Base-by-base conservation (phyloP, 805 yeast genomes). In the Sugiyamaella americana region DNA sequence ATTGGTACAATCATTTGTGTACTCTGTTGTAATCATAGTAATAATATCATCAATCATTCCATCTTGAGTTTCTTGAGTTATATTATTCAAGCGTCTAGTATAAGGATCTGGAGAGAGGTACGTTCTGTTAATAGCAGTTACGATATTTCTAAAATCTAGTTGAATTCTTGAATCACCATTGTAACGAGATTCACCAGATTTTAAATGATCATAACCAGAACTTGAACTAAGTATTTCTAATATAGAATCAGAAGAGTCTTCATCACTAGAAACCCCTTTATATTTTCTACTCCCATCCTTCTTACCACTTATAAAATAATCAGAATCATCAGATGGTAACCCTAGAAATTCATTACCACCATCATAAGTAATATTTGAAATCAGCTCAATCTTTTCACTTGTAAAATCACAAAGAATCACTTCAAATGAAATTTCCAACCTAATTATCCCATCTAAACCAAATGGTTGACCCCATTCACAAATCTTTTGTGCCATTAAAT, bases 381-480 rank as follows among this genome's bases (percentile, higher is more conserved):
- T 68, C 29, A 79, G 51, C 47, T 70, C 70, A 4, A 77, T 39
- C 47, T 74, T 71, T n/a, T 68, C 71, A 29, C 58, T 55, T n/a
- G 57, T 46, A 60, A 80, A 79, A 55, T 79, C 78, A 62, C 86
- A 80, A 10, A 80, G 46, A 10, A 80, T 68, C n/a, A 79, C 68
- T 58, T 80, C 86, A 58, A 70, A 80, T 0, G 84, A 84, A 38
- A 76, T 63, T 56, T 80, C 85, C 17, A 79, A 66, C 53, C 86
- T 64, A 4, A 80, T 64, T 20, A 71, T 64, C 0, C 85, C 86
- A 58, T 80, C 82, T 19, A 80, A 61, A 0, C 80, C 80, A 45
- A 74, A 75, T 16, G 67, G 58, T 44, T 67, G 50, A 5, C 71
- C 70, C 84, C 84, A 80, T 18, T 66, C 51, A 58, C 86, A 80